Evolutionary conservation across 495 filamentous ascomycete species (phyloP).

Genomic region (Hypoxylon cercidicola): DNA sequence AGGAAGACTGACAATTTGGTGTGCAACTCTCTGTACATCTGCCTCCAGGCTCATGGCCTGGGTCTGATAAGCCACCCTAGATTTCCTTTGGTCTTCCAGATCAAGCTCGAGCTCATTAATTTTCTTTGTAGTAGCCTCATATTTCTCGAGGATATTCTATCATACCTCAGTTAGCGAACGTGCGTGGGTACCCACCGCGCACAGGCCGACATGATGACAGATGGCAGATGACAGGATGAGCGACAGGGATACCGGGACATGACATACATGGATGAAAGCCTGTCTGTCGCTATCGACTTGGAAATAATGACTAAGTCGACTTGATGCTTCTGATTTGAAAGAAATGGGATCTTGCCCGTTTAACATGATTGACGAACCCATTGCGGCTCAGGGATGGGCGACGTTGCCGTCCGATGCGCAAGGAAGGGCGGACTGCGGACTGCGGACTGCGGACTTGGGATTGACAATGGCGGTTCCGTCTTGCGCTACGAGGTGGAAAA

Average conservation of each 20-base stretch:
- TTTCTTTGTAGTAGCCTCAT: slow-evolving; percentile 33
- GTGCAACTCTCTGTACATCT: slow-evolving; percentile 34
- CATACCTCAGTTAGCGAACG: slow-evolving; percentile 15
- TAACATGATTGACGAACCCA: slow-evolving; percentile 40
- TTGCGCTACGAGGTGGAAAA: neutral
- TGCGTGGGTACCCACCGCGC: neutral
- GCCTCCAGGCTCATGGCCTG: slow-evolving; percentile 33
- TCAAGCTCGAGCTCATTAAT: slow-evolving; percentile 46
- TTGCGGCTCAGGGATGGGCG: slow-evolving; percentile 12
- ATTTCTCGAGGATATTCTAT: slow-evolving; percentile 36
- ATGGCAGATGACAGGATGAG: neutral
- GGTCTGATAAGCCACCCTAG: slow-evolving; percentile 38
- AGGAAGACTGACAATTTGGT: slow-evolving; percentile 39
- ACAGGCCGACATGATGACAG: neutral
- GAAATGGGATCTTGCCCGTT: slow-evolving; percentile 33
- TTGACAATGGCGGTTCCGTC: neutral
- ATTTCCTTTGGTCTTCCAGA: slow-evolving; percentile 45
- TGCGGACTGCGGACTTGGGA: neutral
- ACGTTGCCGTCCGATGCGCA: neutral
- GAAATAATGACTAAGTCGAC: slow-evolving; percentile 38
- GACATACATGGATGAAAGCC: slow-evolving; percentile 38
- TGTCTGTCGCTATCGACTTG: slow-evolving; percentile 41
- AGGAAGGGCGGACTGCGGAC: too few relatives aligned
- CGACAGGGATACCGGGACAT: neutral
- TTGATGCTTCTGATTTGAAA: slow-evolving; percentile 25